These are phyloP conservation scores for Aciculosporium take DNA, from an alignment of 2,329 filamentous ascomycete species.

Conservation along the genomic window DNA sequence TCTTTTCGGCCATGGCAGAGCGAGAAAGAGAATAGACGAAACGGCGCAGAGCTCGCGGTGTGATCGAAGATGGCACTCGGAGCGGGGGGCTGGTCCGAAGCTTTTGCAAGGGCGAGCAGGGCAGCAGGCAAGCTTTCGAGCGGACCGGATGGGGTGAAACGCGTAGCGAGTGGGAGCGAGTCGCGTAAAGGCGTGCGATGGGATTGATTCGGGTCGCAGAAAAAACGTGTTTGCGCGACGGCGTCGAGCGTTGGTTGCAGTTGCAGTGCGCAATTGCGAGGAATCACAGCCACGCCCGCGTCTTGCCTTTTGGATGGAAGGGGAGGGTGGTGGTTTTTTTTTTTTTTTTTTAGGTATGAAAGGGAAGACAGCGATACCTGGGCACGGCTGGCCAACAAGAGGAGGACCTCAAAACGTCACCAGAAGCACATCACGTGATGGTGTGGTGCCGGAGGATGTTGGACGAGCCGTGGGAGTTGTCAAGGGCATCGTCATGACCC, in stretches of 20 bases:
- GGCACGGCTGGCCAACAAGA: slow-evolving; percentile 17
- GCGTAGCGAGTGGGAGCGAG: slow-evolving; percentile 7
- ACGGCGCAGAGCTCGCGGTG: slow-evolving; percentile 9
- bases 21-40: slow-evolving; percentile 5
- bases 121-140: background rate
- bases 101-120: background rate
- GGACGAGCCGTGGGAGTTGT: no score
- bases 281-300: slow-evolving; percentile 5
- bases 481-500: no score
- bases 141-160: slow-evolving; percentile 3
- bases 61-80: background rate
- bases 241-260: slow-evolving; percentile 1
- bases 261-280: slow-evolving; percentile 6
- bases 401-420: slow-evolving; percentile 24
- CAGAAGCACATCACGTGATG: slow-evolving; percentile 19
- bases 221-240: slow-evolving; percentile 4
- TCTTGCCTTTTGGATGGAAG: slow-evolving; percentile 5
- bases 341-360: slow-evolving; percentile 2
- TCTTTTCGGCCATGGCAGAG: slow-evolving; percentile 25
- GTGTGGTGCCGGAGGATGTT: background rate
- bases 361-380: slow-evolving; percentile 3
- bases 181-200: slow-evolving; percentile 8
- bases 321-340: background rate
- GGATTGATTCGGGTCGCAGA: slow-evolving; percentile 3
- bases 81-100: background rate